Evolutionary conservation across 345 rosid species (phyloP).

Genomic region (Sisymbrium irio): DNA sequence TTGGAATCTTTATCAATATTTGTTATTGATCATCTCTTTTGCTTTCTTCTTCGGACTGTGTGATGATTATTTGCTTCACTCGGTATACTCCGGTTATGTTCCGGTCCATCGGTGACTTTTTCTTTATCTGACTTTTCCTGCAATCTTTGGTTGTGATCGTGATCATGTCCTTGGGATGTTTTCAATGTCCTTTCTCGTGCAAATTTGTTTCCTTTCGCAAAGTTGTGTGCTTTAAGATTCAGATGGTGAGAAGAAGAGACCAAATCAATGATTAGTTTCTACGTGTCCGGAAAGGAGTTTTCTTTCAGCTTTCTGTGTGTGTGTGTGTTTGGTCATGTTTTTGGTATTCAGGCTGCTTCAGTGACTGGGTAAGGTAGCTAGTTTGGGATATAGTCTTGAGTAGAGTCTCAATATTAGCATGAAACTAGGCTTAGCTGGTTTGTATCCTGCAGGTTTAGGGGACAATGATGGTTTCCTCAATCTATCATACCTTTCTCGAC

Average conservation of each 20-base stretch:
- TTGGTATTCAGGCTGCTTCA: constrained; percentile 4
- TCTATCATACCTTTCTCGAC: not conserved
- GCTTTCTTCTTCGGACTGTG: too few species aligned
- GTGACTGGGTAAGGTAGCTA: constrained; percentile 21
- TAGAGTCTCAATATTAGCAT: constrained; percentile 32
- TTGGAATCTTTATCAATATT: not conserved
- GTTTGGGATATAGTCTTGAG: constrained; percentile 12
- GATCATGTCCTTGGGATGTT: not conserved
- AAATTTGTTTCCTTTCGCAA: not conserved
- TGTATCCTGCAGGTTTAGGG: constrained; percentile 64
- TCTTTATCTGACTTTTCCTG: not conserved
- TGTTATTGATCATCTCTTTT: constrained; percentile 5
- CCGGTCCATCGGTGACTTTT: constrained; percentile 4
- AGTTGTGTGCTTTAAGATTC: constrained; percentile 5
- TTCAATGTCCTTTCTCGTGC: not conserved
- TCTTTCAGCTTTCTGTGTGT: constrained; percentile 3
- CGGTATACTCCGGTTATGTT: not conserved
- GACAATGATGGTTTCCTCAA: constrained; percentile 28
- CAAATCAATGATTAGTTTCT: not conserved
- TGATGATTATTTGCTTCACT: constrained; percentile 9
- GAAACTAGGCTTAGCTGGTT: constrained; percentile 52
- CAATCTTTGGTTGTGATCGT: constrained; percentile 8
- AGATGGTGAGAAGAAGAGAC: constrained; percentile 14
- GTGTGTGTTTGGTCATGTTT: not conserved
- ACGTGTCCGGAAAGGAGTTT: not conserved